Percentiles rank a stretch among this genome's conserved stretches.
Conservation (phyloP, 371 early-diverging fungal genomes). For the Lichtheimia corymbifera region DNA sequence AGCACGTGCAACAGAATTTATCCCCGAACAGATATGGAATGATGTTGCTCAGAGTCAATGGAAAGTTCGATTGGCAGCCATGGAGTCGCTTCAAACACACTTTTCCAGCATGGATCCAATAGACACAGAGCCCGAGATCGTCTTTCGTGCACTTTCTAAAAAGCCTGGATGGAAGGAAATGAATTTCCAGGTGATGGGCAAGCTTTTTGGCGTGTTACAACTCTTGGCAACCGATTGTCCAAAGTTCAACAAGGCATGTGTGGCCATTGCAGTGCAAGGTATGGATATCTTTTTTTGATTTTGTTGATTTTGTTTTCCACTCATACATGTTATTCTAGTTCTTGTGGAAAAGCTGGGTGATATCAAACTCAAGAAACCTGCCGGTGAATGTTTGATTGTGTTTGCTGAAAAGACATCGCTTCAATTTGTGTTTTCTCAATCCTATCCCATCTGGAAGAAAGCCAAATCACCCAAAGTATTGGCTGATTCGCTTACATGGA, state of each 20-base stretch:
- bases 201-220: slow-evolving; percentile 68
- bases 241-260: slow-evolving; percentile 75
- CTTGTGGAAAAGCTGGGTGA: slow-evolving; percentile 92
- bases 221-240: slow-evolving; percentile 61
- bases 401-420: slow-evolving; percentile 78
- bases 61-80: slow-evolving; percentile 89
- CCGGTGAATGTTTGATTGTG: slow-evolving; percentile 74
- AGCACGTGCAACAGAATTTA: slow-evolving; percentile 61
- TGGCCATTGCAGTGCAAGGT: slow-evolving; percentile 72
- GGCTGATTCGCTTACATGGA: slow-evolving; percentile 85
- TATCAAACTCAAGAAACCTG: slow-evolving; percentile 86
- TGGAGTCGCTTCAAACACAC: slow-evolving; percentile 70
- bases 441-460: slow-evolving; percentile 75
- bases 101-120: slow-evolving; percentile 48
- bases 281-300: slow-evolving; percentile 1
- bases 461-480: slow-evolving; percentile 90
- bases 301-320: not conserved
- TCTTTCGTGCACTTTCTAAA: slow-evolving; percentile 76
- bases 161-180: slow-evolving; percentile 95
- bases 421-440: slow-evolving; percentile 77
- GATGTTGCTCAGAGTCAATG: slow-evolving; percentile 75
- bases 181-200: slow-evolving; percentile 88
- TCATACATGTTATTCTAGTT: slow-evolving; percentile 28
- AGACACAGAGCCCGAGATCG: slow-evolving; percentile 78
- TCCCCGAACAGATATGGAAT: slow-evolving; percentile 60